Conservation (phyloP, 23 red algal species). For the Gracilaria domingensis region DNA sequence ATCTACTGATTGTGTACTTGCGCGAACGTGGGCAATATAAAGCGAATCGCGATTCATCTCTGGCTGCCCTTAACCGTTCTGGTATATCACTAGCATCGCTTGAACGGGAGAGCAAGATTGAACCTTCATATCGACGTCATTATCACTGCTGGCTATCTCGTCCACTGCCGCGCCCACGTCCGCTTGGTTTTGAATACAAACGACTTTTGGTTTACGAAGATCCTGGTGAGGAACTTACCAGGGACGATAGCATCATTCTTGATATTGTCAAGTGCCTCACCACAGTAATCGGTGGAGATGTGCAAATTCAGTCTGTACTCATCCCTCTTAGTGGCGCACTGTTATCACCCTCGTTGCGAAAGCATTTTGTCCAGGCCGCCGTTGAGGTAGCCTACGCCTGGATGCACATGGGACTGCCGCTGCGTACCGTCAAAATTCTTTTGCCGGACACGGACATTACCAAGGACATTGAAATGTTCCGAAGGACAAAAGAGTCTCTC, state of each 20-base stretch:
- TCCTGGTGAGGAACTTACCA: slow-evolving; percentile 86
- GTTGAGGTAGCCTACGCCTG: slow-evolving; percentile 90
- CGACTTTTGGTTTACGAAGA: slow-evolving; percentile 92
- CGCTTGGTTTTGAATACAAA: slow-evolving; percentile 92
- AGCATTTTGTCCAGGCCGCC: slow-evolving; percentile 91
- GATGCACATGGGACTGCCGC: slow-evolving; percentile 88
- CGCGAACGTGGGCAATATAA: slow-evolving; percentile 83
- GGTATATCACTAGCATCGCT: slow-evolving; percentile 75
- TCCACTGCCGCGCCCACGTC: slow-evolving; percentile 73
- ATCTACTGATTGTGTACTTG: slow-evolving; percentile 88
- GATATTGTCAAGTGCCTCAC: slow-evolving; percentile 87
- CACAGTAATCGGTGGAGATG: slow-evolving; percentile 87
- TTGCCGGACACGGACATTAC: slow-evolving; percentile 90
- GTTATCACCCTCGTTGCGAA: slow-evolving; percentile 69
- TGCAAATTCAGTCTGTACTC: slow-evolving; percentile 79
- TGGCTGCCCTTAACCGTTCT: slow-evolving; percentile 80
- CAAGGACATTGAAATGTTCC: slow-evolving; percentile 87
- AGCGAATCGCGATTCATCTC: slow-evolving; percentile 82
- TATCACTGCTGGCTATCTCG: slow-evolving; percentile 90
- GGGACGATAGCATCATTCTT: slow-evolving; percentile 88
- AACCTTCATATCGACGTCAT: slow-evolving; percentile 84
- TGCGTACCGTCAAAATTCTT: slow-evolving; percentile 86
- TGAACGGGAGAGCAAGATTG: slow-evolving; percentile 82
- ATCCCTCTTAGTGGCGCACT: slow-evolving; percentile 85
- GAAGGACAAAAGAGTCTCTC: slow-evolving; percentile 48